These are phyloP conservation scores for Pythium phragmitis DNA, from an alignment of 352 stramenopile species.

Conservation along the genomic window DNA sequence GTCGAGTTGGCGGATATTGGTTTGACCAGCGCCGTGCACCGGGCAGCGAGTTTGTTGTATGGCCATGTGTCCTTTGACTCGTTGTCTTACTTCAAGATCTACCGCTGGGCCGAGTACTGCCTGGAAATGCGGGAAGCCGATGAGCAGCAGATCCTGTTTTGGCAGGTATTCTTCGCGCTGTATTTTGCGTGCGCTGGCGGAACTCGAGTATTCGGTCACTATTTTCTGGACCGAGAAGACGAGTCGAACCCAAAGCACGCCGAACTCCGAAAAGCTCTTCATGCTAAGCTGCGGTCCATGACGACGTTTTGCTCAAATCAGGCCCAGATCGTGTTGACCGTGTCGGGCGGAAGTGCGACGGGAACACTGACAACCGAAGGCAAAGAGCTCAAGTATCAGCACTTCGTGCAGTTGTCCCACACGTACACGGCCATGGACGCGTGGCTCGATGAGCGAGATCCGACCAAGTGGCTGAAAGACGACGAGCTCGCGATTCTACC, in stretches of 20 bases:
- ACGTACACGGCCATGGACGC: slow-evolving; percentile 79
- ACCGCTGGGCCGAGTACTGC: slow-evolving; percentile 33
- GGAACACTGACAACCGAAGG: slow-evolving; percentile 27
- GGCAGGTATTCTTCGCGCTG: slow-evolving; percentile 43
- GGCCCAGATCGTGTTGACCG: slow-evolving; percentile 30
- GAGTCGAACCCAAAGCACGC: slow-evolving; percentile 22
- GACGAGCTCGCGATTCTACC: slow-evolving; percentile 68
- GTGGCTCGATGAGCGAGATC: slow-evolving; percentile 81
- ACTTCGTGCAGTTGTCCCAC: slow-evolving; percentile 34
- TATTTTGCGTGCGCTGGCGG: slow-evolving; percentile 38
- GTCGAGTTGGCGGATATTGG: slow-evolving; percentile 35
- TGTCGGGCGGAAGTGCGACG: slow-evolving; percentile 15
- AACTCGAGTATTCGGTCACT: slow-evolving; percentile 33
- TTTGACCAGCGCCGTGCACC: slow-evolving; percentile 16
- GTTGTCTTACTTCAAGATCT: slow-evolving; percentile 33
- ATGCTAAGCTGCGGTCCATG: slow-evolving; percentile 34
- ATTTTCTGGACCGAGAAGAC: slow-evolving; percentile 33
- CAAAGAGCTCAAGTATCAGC: slow-evolving; percentile 32
- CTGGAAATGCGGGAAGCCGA: slow-evolving; percentile 28
- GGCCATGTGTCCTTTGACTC: slow-evolving; percentile 23
- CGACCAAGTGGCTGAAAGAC: slow-evolving; percentile 76
- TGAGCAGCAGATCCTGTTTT: slow-evolving; percentile 36
- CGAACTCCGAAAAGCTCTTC: slow-evolving; percentile 28
- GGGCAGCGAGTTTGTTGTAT: slow-evolving; percentile 21
- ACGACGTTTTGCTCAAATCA: slow-evolving; percentile 35